Conservation (phyloP, 768 basidiomycete species). For the Rubroboletus satanas region DNA sequence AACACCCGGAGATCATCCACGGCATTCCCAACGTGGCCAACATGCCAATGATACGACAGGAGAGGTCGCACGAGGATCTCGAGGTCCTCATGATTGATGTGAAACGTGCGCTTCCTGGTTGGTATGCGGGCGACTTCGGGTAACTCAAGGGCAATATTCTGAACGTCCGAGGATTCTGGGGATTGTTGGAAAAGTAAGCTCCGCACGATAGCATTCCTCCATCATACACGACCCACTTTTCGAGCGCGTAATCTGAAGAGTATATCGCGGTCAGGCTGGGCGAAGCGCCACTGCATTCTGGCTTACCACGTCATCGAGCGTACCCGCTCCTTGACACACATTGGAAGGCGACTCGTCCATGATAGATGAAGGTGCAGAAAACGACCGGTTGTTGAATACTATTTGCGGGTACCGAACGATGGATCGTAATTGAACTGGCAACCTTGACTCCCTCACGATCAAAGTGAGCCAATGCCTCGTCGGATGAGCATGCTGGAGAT, state of each 20-base stretch:
- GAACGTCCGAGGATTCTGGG: conserved; percentile 18
- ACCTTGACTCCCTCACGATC: neutral
- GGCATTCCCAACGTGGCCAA: conserved; percentile 12
- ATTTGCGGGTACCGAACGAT: neutral
- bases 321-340: neutral
- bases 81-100: conserved; percentile 33
- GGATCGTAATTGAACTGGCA: neutral
- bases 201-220: neutral
- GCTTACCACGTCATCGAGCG: conserved; percentile 22
- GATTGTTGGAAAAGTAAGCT: conserved; percentile 1
- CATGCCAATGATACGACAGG: conserved; percentile 29
- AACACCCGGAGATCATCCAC: conserved; percentile 14
- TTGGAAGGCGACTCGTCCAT: conserved; percentile 5
- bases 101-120: conserved; percentile 32
- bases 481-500: neutral
- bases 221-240: conserved; percentile 12
- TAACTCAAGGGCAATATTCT: conserved; percentile 8
- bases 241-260: conserved; percentile 19
- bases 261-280: neutral
- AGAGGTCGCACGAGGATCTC: conserved; percentile 36
- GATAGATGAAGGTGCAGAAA: neutral
- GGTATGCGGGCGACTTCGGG: conserved; percentile 29
- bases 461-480: neutral
- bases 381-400: neutral
- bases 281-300: neutral